Evolutionary conservation across 805 yeast genomes (phyloP), one percentile per base, ranked within the genome.

Genomic region (Jamesozyma rosinii): DNA sequence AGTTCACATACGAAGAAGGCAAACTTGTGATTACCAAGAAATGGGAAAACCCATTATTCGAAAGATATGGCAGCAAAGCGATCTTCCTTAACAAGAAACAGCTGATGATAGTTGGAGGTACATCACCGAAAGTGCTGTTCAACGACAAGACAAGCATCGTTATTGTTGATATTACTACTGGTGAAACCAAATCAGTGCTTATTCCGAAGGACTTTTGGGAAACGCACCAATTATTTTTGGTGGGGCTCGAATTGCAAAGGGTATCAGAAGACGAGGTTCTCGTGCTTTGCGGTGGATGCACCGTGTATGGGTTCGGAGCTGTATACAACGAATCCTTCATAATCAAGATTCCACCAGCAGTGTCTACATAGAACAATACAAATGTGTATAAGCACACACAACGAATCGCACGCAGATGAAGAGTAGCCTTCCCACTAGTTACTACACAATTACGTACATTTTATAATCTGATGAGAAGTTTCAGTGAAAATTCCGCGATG

Each of bases 221-320:
- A 15, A 46, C 41, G 1, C 40, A 59, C 0, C 53, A 64, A 1
- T 15, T 57, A 8, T 64, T 80, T 43, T 60, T 80, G 9, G 70
- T 77, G 9, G 88, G 88, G 1, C 73, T 72, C 48, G 74, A 71
- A 30, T 42, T 73, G 20, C 57, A 64, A 11, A 54, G 58, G 3
- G 31, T 58, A 5, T 38, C 51, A 3, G 38, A 49, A n/a, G 43
- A 45, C 2, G 49, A 49, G 5, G 18, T 58, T 5, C 42, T 62
- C 18, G 37, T 61, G 3, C 49, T 76, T 35, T 83, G 80, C 8
- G 90, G 94, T 3, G 94, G 94, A 3, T 89, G 83, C 0, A 86
- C 83, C 1, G 84, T 94, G 55, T 84, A 81, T 50, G 82, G 89
- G 0, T 85, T 83, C 63, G 95, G 95, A 0, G 68, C 80, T 0